Percentiles rank a stretch among this genome's conserved stretches.
phyloP scores from a whole-genome alignment of 352 stramenopile species.

The Phytophthora macrochlamydospora region DNA sequence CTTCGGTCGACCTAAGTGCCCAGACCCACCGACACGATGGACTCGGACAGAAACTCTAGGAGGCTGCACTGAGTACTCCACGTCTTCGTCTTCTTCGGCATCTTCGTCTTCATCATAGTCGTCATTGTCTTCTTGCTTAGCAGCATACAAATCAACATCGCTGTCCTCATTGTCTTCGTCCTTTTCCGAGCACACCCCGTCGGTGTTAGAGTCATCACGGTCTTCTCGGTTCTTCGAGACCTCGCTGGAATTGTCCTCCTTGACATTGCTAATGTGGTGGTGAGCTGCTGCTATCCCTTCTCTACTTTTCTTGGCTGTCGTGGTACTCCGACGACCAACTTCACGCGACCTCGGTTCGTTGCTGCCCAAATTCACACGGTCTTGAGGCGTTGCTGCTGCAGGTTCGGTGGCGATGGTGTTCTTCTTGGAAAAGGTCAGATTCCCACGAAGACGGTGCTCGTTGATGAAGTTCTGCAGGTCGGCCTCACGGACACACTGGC shows the following conservation, averaged over 20 bases:
- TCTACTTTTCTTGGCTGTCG: conserved; percentile 23
- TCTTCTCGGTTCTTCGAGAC: too few relatives aligned
- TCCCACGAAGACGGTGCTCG: conserved; percentile 73
- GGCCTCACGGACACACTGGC: conserved; percentile 75
- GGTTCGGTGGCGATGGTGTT: conserved; percentile 15
- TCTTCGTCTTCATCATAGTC: conserved; percentile 15
- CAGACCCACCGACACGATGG: conserved; percentile 41
- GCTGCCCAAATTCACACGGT: too few relatives aligned
- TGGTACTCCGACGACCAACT: not conserved
- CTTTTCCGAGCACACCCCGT: conserved; percentile 20
- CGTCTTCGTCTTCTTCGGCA: conserved; percentile 28
- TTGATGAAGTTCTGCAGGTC: conserved; percentile 86
- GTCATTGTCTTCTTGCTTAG: conserved; percentile 32
- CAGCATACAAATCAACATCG: conserved; percentile 26
- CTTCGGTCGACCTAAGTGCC: conserved; percentile 28
- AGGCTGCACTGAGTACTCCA: conserved; percentile 31
- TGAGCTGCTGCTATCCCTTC: conserved; percentile 1
- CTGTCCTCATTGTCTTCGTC: conserved; percentile 21
- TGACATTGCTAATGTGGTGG: conserved; percentile 29
- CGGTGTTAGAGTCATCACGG: not conserved
- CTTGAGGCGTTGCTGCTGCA: not conserved
- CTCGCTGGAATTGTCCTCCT: conserved; percentile 1
- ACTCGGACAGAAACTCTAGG: conserved; percentile 61
- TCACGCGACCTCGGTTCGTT: too few relatives aligned
- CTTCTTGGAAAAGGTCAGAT: conserved; percentile 59